A percentile compares a stretch with the other conserved stretches of the same genome.
Evolutionary conservation across 257 asterid species (phyloP).

Genomic region (Solanum infundibuliforme): DNA sequence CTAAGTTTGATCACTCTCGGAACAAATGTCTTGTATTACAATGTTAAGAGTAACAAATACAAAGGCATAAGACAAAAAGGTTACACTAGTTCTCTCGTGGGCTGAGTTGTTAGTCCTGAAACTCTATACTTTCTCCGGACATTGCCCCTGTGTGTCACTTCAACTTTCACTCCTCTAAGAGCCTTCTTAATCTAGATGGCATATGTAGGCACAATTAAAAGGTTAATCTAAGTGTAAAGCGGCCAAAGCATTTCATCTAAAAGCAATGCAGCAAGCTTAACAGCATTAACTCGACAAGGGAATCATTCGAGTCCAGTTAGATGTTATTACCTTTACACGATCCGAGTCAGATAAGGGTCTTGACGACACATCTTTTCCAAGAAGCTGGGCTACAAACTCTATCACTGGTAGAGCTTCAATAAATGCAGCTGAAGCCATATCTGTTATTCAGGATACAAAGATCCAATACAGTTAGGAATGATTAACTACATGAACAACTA

Average conservation of each 20-base stretch:
- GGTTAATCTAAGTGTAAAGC: not conserved
- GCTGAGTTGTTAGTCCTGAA: constrained; percentile 86
- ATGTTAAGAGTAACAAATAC: not conserved
- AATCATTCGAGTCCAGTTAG: not conserved
- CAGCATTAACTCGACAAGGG: not conserved
- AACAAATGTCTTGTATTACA: not conserved
- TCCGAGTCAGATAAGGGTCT: constrained; percentile 91
- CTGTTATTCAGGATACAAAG: constrained; percentile 21
- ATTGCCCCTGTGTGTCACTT: constrained; percentile 92
- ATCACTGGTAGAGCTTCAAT: constrained; percentile 96
- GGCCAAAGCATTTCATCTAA: not conserved
- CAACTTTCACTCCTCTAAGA: constrained; percentile 96
- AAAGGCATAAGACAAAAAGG: not conserved
- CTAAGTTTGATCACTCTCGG: not conserved
- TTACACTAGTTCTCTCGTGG: constrained; percentile 95
- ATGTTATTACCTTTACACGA: constrained; percentile 64
- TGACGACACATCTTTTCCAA: constrained; percentile 78
- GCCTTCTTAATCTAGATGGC: constrained; percentile 79
- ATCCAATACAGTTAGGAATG: not conserved
- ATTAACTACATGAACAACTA: not conserved
- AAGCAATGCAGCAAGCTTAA: not conserved
- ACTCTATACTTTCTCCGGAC: constrained; percentile 93
- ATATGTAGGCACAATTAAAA: not conserved
- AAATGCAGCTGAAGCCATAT: constrained; percentile 99
- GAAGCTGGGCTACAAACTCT: constrained; percentile 79